Base-by-base conservation (phyloP, 2,329 filamentous ascomycete species). In the Epichloe gansuensis region DNA sequence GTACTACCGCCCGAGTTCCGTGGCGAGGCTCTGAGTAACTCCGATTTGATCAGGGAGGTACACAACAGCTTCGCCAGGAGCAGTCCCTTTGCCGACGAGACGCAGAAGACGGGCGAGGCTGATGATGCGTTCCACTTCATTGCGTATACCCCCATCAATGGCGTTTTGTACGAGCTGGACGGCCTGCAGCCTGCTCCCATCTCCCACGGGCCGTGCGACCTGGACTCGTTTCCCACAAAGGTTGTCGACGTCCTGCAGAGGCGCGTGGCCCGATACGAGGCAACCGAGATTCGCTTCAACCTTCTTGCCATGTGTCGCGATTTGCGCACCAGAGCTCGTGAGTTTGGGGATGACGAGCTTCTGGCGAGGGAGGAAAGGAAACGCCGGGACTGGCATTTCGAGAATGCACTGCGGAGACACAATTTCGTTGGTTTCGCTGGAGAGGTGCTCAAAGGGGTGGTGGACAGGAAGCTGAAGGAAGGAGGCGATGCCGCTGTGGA, bases 111-210 rank as follows among this genome's bases (percentile, higher is more conserved):
- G 11, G 78, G 79, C 13, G 80, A 81, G 55, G 76, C 87, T 51
- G 89, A 95, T 62, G 93, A 97, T 64, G 87, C 91, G 31, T 98
- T 94, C 71, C 93, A 98, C 72, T 98, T 98, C 69, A 89, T 98
- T 62, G 93, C 90, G 35, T 98, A 98, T 71, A 90, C 89, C 8
- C 79, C 84, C 51, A 77, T 95, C 59, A 80, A 85, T 64, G 85
- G 84, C 58, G 81, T 73, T 4, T 77, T 98, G 51, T 98, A 96
- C 74, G 93, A 98, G 71, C 78, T 98, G 50, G 93, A 98, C 68
- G 93, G 93, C 17, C 75, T 98, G 57, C 91, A 97, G 70, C 89
- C 89, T 4, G 86, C 87, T 53, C 93, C 93, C 51, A 96, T 98
- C 60, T 82, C 81, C 48, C 93, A 98, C 69, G 93, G 91, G 31